A percentile compares a stretch with the other conserved stretches of the same genome.
Evolutionary conservation across 805 yeast genomes (phyloP).

Genomic region (Sungouiozyma intestinalis): DNA sequence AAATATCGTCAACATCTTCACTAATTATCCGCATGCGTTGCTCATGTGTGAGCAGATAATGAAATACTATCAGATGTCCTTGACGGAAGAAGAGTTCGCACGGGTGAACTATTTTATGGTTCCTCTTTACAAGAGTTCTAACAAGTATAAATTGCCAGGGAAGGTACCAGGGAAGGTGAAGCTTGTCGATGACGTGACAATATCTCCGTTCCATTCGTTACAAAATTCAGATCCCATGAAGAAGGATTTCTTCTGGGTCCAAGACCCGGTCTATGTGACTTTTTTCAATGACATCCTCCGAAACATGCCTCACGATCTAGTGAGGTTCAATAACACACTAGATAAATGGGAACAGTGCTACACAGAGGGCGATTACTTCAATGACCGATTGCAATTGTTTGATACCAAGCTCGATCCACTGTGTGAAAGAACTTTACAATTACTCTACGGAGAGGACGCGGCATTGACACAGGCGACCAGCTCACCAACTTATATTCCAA

Average conservation of each 20-base stretch:
- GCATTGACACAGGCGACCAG: not conserved
- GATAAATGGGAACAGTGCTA: constrained; percentile 21
- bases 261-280: constrained; percentile 23
- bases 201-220: constrained; percentile 7
- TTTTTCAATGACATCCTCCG: constrained; percentile 22
- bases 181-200: constrained; percentile 10
- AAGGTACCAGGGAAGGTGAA: constrained; percentile 15
- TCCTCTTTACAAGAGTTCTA: constrained; percentile 19
- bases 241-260: constrained; percentile 10
- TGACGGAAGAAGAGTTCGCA: constrained; percentile 15
- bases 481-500: constrained; percentile 16
- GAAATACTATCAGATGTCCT: constrained; percentile 10
- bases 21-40: constrained; percentile 20
- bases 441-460: constrained; percentile 3
- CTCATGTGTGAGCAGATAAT: constrained; percentile 12
- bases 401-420: constrained; percentile 15
- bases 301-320: constrained; percentile 21
- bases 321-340: constrained; percentile 4
- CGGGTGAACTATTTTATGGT: constrained; percentile 19
- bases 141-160: constrained; percentile 1
- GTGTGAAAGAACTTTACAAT: constrained; percentile 15
- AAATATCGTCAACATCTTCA: constrained; percentile 23
- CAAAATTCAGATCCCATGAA: not conserved
- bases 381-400: constrained; percentile 4
- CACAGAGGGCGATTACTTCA: constrained; percentile 3